Percentiles rank a stretch among this genome's conserved stretches.
Conservation (phyloP, 2,329 filamentous ascomycete genomes). For the Sarocladium oryzae region DNA sequence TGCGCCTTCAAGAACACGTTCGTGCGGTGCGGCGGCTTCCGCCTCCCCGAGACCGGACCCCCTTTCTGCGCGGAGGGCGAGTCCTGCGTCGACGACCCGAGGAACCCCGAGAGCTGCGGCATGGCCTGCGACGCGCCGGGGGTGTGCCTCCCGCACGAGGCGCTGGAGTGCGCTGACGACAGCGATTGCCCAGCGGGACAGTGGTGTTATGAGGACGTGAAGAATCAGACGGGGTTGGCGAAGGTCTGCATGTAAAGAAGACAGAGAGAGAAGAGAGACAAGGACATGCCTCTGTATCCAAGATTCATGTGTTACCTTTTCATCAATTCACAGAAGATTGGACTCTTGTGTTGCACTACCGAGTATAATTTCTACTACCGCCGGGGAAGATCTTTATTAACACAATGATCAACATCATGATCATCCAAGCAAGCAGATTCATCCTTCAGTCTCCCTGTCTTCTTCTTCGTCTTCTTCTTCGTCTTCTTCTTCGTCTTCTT, state of each 20-base stretch:
- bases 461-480: too few relatives aligned
- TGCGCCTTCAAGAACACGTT: constrained; percentile 12
- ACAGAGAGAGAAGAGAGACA: too few relatives aligned
- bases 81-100: constrained; percentile 12
- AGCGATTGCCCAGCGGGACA: constrained; percentile 7
- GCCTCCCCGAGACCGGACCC: not conserved
- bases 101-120: constrained; percentile 12
- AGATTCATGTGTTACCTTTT: too few relatives aligned
- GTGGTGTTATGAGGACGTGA: constrained; percentile 12
- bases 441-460: too few relatives aligned
- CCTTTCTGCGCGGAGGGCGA: not conserved
- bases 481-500: too few relatives aligned
- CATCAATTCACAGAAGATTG: too few relatives aligned
- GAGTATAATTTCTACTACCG: not conserved
- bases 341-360: not conserved
- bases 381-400: too few relatives aligned
- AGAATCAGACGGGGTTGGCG: not conserved
- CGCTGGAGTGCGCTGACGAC: constrained; percentile 6
- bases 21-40: constrained; percentile 8
- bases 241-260: constrained; percentile 5
- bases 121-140: constrained; percentile 12
- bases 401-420: too few relatives aligned
- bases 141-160: constrained; percentile 9
- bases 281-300: too few relatives aligned
- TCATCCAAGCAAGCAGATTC: too few relatives aligned